Evolutionary conservation across 495 filamentous ascomycete species (phyloP).

Genomic region (Pyrenopolyporus hunteri): DNA sequence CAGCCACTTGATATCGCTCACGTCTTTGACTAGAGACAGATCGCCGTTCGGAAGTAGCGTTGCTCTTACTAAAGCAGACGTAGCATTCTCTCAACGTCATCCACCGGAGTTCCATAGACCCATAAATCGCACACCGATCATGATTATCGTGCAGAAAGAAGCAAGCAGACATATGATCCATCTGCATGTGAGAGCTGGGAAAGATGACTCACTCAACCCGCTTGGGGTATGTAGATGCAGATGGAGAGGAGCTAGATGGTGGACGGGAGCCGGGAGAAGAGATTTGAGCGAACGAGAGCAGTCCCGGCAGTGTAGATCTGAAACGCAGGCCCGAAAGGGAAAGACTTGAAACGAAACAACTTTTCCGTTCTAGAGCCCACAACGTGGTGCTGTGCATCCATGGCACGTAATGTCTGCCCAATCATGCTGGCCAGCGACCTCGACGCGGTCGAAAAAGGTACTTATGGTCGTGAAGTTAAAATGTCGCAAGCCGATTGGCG

Average conservation of each 20-base stretch:
- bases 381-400: too few species aligned
- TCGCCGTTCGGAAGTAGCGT: conserved; percentile 16
- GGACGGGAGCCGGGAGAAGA: neutral
- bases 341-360: conserved; percentile 36
- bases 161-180: conserved; percentile 12
- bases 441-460: conserved; percentile 23
- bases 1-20: conserved; percentile 28
- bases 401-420: neutral
- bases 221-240: neutral
- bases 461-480: conserved; percentile 15
- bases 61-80: conserved; percentile 9
- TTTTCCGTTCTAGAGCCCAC: conserved; percentile 4
- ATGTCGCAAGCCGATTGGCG: conserved; percentile 17
- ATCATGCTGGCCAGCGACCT: conserved; percentile 10
- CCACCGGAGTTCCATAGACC: neutral
- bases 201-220: conserved; percentile 31
- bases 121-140: conserved; percentile 14
- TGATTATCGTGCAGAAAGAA: conserved; percentile 7
- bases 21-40: conserved; percentile 8
- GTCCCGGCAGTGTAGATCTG: conserved; percentile 25
- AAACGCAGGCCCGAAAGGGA: conserved; percentile 24
- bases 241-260: conserved; percentile 2
- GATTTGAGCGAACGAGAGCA: conserved; percentile 27
- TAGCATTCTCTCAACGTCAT: neutral
- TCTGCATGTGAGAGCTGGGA: conserved; percentile 25